A percentile compares a stretch with the other conserved stretches of the same genome.
phyloP scores from a whole-genome alignment of 352 stramenopile species.

The Pythium dissotocum region DNA sequence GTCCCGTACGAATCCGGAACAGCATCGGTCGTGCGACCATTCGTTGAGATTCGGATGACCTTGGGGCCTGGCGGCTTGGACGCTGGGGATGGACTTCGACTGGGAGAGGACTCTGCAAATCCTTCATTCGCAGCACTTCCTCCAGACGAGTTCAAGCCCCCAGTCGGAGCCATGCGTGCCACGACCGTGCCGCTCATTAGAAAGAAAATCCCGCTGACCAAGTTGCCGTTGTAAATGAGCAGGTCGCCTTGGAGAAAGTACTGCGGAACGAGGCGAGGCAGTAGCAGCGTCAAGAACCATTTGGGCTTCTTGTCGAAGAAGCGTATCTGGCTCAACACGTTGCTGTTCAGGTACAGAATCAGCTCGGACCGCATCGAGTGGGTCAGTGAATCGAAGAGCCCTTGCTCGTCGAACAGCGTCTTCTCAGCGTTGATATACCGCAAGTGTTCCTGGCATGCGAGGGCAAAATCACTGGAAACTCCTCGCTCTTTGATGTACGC shows the following conservation, averaged over 20 bases:
- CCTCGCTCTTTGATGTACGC: constrained; percentile 81
- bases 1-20: constrained; percentile 37
- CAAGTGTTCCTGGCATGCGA: constrained; percentile 75
- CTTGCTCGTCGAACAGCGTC: constrained; percentile 65
- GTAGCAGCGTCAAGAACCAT: constrained; percentile 74
- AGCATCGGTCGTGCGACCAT: constrained; percentile 26
- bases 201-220: constrained; percentile 77
- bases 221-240: constrained; percentile 70
- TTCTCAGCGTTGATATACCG: constrained; percentile 71
- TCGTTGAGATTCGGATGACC: constrained; percentile 17
- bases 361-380: constrained; percentile 69
- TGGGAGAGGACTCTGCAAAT: neutral
- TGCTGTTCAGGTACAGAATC: constrained; percentile 62
- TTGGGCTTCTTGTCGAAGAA: constrained; percentile 88
- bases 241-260: constrained; percentile 71
- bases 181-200: constrained; percentile 66
- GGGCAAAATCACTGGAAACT: constrained; percentile 65
- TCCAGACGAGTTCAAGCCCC: neutral
- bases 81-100: neutral
- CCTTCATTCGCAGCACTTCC: neutral
- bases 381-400: constrained; percentile 63
- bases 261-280: constrained; percentile 66
- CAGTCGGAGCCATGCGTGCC: constrained; percentile 32
- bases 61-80: neutral
- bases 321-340: constrained; percentile 58